These are phyloP conservation scores for Ogataea kodamae DNA, from an alignment of 805 yeast genomes.

Conservation along the genomic window DNA sequence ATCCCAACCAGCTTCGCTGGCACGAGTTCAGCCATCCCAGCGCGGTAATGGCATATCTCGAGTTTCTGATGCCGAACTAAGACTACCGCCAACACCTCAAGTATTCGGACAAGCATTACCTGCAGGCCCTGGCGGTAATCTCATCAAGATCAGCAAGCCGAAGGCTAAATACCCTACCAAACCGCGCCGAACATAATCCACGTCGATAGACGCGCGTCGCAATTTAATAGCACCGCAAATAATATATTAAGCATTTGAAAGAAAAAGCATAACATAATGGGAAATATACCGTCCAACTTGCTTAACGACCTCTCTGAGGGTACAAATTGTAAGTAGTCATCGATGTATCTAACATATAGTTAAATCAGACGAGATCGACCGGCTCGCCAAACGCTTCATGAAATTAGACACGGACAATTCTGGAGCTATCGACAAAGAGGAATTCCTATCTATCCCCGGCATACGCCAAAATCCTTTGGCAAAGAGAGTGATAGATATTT, in stretches of 20 bases:
- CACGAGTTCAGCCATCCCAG: too few relatives aligned
- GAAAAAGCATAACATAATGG: constrained; percentile 31
- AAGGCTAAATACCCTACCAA: constrained; percentile 15
- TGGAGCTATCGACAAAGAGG: constrained; percentile 88
- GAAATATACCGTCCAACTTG: constrained; percentile 37
- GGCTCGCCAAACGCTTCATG: constrained; percentile 90
- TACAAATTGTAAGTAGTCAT: constrained; percentile 57
- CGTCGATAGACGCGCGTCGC: constrained; percentile 3
- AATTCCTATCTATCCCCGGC: constrained; percentile 90
- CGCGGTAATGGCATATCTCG: too few relatives aligned
- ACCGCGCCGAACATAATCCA: constrained; percentile 2
- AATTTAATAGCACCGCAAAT: too few relatives aligned
- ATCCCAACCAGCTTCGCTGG: neutral
- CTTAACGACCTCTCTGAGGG: constrained; percentile 75
- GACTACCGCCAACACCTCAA: too few relatives aligned
- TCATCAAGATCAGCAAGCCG: constrained; percentile 25
- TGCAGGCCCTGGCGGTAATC: constrained; percentile 7
- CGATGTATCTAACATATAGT: constrained; percentile 36
- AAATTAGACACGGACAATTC: constrained; percentile 89
- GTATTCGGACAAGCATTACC: constrained; percentile 1
- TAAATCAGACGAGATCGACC: constrained; percentile 86
- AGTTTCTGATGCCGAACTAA: too few relatives aligned
- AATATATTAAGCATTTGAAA: neutral
- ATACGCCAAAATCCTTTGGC: constrained; percentile 89
- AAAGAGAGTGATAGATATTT: constrained; percentile 83